Conservation (phyloP, 768 basidiomycete genomes). For the Amanita exitialis region DNA sequence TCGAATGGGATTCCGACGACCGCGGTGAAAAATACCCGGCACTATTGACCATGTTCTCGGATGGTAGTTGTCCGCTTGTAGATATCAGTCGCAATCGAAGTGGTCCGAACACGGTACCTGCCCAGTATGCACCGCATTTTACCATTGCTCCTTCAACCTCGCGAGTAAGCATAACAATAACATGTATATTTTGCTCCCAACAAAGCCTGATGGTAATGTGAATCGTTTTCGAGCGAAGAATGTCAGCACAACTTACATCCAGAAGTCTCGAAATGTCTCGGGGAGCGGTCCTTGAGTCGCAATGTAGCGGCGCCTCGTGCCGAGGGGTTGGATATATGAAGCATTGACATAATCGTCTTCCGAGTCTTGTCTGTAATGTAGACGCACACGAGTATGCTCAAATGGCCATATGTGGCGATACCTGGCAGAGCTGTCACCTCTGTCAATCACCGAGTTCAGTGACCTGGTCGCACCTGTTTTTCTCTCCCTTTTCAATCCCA, state of each 20-base stretch:
- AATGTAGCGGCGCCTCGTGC: slow-evolving; percentile 77
- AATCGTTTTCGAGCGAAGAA: neutral
- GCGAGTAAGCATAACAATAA: slow-evolving; percentile 94
- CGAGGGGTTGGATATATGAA: slow-evolving; percentile 82
- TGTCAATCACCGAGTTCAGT: neutral
- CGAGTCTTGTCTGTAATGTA: slow-evolving; percentile 28
- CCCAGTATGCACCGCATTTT: slow-evolving; percentile 93
- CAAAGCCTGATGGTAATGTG: slow-evolving; percentile 42
- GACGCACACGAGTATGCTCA: slow-evolving; percentile 83
- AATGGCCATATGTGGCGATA: slow-evolving; percentile 98
- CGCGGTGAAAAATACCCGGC: slow-evolving; percentile 27
- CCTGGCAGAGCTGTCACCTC: slow-evolving; percentile 25
- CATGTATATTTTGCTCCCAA: slow-evolving; percentile 91
- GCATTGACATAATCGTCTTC: slow-evolving; percentile 92
- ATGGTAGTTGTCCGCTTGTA: slow-evolving; percentile 20
- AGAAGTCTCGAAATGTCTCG: slow-evolving; percentile 86
- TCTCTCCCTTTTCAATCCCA: slow-evolving; percentile 87
- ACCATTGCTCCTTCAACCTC: slow-evolving; percentile 81
- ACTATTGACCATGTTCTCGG: slow-evolving; percentile 14
- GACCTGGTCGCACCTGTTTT: slow-evolving; percentile 59
- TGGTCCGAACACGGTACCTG: slow-evolving; percentile 56
- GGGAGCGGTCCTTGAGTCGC: slow-evolving; percentile 94
- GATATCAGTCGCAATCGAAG: slow-evolving; percentile 45
- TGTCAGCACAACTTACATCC: slow-evolving; percentile 55
- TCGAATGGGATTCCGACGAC: slow-evolving; percentile 5